A percentile compares a stretch with the other conserved stretches of the same genome.
phyloP scores from a whole-genome alignment of 139 green algal species.

The Trebouxia sp. region DNA sequence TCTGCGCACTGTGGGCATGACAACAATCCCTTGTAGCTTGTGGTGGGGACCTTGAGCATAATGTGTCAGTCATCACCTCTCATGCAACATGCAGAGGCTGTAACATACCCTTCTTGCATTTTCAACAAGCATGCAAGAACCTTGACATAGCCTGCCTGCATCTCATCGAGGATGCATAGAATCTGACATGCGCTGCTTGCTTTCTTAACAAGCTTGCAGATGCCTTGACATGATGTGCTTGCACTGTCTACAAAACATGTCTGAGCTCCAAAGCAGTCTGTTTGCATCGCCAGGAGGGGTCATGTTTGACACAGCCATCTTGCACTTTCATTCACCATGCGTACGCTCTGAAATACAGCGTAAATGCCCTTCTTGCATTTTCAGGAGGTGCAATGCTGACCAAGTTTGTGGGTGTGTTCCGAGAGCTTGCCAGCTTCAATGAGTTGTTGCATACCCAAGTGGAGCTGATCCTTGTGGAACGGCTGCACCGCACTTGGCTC shows the following conservation, averaged over 20 bases:
- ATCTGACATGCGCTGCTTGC: too few species aligned
- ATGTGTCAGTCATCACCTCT: too few species aligned
- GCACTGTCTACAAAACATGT: neutral
- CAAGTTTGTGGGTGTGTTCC: constrained; percentile 61
- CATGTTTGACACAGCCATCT: neutral
- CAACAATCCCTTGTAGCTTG: too few species aligned
- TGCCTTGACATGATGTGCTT: too few species aligned
- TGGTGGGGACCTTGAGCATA: too few species aligned
- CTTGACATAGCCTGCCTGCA: too few species aligned
- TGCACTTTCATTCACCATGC: neutral
- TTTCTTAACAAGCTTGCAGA: too few species aligned
- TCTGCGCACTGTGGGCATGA: too few species aligned
- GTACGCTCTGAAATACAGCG: neutral
- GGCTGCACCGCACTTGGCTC: constrained; percentile 53
- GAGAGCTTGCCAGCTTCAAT: constrained; percentile 53
- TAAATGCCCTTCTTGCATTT: neutral
- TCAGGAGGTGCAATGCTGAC: constrained; percentile 32
- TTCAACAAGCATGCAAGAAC: too few species aligned
- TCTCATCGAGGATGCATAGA: too few species aligned
- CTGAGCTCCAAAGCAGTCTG: neutral
- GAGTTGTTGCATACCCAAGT: constrained; percentile 58
- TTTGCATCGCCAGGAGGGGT: neutral
- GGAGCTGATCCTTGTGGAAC: constrained; percentile 56
- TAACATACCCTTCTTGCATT: too few species aligned
- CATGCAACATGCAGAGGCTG: too few species aligned